Base-by-base conservation (phyloP, 148 eudicot species). In the Chenopodium berlandieri region DNA sequence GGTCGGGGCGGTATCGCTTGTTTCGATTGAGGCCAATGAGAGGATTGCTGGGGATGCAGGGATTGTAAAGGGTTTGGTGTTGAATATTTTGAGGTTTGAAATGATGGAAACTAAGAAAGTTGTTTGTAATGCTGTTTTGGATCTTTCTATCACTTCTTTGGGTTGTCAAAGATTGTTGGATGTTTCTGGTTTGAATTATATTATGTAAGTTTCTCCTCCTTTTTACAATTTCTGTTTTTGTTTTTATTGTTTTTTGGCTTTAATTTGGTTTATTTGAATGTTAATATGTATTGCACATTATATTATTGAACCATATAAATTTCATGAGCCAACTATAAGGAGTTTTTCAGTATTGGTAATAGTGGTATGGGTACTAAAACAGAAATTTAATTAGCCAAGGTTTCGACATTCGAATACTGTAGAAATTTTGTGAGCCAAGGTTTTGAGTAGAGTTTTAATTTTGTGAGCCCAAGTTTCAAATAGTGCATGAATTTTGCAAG, bases 71-170 rank as follows among this genome's bases (percentile, higher is more conserved):
- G 77, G 48, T 4, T 80, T 84, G 14, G 27, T 64, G 44, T 14
- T 34, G 78, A 84, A 22, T 78, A 67, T 81, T 73, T 58, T 72
- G 80, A 70, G 75, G 81, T 58, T 1, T 40, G 69, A 71, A 32
- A 71, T 76, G 8, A 62, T 40, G 80, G 80, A 19, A 9, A 80
- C 86, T 44, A 89, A 73, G 81, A 79, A 63, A 81, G 88, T 85
- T 71, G 81, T 87, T 65, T 90, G 90, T 82, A 87, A 89, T 85
- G 90, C 90, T 71, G 48, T 89, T 48, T 85, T 92, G 85, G 96
- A 92, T 84, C 75, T 92, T 79, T 87, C 88, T 5, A 83, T 90
- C 1, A 88, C 93, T 71, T 78, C 84, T 2, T 47, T 86, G 20
- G 96, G 92, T 0, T 84, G 87, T 27, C 85, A 65, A 54, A 78